Conservation (phyloP, 768 basidiomycete genomes). For the Leccinellum luteum region DNA sequence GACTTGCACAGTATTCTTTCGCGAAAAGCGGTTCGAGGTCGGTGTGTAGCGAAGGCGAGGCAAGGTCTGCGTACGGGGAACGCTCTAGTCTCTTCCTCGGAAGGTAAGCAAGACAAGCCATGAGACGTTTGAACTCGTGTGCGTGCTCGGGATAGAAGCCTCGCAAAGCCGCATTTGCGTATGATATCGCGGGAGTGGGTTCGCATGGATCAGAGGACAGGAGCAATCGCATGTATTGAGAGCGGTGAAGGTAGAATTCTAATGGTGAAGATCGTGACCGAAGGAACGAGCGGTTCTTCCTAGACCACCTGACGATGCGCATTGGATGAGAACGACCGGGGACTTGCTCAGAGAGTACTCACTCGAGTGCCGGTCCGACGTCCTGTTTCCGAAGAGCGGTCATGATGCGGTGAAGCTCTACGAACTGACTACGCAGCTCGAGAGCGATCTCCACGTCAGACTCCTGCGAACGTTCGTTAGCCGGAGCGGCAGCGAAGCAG, state of each 20-base stretch:
- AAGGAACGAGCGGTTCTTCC: slow-evolving; percentile 62
- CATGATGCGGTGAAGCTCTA: slow-evolving; percentile 70
- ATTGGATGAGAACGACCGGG: neutral
- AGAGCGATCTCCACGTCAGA: slow-evolving; percentile 54
- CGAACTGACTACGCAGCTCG: slow-evolving; percentile 54
- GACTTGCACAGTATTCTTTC: slow-evolving; percentile 81
- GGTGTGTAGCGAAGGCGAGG: slow-evolving; percentile 66
- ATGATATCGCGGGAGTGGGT: slow-evolving; percentile 60
- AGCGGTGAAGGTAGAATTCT: slow-evolving; percentile 88
- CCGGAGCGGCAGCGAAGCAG: neutral
- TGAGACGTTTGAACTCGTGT: slow-evolving; percentile 64
- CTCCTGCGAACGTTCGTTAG: slow-evolving; percentile 47
- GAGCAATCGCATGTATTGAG: slow-evolving; percentile 81
- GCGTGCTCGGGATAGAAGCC: slow-evolving; percentile 63
- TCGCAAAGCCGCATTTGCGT: slow-evolving; percentile 66
- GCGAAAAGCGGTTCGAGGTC: slow-evolving; percentile 83
- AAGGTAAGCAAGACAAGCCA: slow-evolving; percentile 67
- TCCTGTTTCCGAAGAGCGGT: slow-evolving; percentile 63
- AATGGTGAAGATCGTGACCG: slow-evolving; percentile 71
- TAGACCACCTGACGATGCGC: slow-evolving; percentile 67
- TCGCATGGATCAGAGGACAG: slow-evolving; percentile 59
- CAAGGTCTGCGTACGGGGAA: slow-evolving; percentile 76
- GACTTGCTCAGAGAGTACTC: slow-evolving; percentile 22
- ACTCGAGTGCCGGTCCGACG: slow-evolving; percentile 79
- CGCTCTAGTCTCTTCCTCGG: slow-evolving; percentile 61